A percentile compares a stretch with the other conserved stretches of the same genome.
These are phyloP conservation scores for Tylopilus felleus DNA, from an alignment of 768 basidiomycete genomes.

Conservation along the genomic window DNA sequence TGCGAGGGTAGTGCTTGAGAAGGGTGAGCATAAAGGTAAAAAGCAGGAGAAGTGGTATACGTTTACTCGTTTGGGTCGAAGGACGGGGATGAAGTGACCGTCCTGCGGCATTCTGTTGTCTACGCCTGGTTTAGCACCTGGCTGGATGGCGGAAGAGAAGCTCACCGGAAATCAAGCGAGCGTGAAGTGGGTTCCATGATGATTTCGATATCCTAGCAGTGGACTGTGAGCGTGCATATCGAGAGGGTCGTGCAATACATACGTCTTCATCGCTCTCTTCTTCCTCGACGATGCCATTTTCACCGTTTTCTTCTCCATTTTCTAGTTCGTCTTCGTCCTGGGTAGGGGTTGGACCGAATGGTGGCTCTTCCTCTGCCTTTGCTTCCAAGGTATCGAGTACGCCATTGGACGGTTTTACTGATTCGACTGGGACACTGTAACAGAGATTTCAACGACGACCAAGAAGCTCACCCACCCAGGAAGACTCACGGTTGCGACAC, in stretches of 20 bases:
- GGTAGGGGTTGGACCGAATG: slow-evolving; percentile 23
- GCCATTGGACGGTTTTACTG: slow-evolving; percentile 44
- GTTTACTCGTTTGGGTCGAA: slow-evolving; percentile 32
- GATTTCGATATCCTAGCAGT: slow-evolving; percentile 76
- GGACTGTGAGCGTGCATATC: slow-evolving; percentile 2
- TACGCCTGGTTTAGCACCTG: slow-evolving; percentile 12
- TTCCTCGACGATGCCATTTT: slow-evolving; percentile 41
- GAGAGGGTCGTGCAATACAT: slow-evolving; percentile 10
- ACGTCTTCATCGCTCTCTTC: slow-evolving; percentile 51
- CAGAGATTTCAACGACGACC: slow-evolving; percentile 18
- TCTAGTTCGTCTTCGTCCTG: slow-evolving; percentile 22
- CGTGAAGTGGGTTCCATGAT: slow-evolving; percentile 79
- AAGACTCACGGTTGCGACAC: slow-evolving; percentile 64
- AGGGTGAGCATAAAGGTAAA: slow-evolving; percentile 5
- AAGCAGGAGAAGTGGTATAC: slow-evolving; percentile 10
- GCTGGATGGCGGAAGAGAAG: not conserved
- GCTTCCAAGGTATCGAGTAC: slow-evolving; percentile 50
- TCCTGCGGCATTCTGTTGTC: slow-evolving; percentile 35
- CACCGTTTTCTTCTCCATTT: slow-evolving; percentile 31
- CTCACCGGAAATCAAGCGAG: slow-evolving; percentile 72
- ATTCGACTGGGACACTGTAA: slow-evolving; percentile 41
- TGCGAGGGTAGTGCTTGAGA: slow-evolving; percentile 44
- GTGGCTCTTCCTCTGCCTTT: slow-evolving; percentile 38
- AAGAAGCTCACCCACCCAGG: slow-evolving; percentile 23
- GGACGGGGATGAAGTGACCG: slow-evolving; percentile 32